A percentile compares a stretch with the other conserved stretches of the same genome.
Conservation (phyloP, 75 land plant species). For the Sequoia sempervirens region DNA sequence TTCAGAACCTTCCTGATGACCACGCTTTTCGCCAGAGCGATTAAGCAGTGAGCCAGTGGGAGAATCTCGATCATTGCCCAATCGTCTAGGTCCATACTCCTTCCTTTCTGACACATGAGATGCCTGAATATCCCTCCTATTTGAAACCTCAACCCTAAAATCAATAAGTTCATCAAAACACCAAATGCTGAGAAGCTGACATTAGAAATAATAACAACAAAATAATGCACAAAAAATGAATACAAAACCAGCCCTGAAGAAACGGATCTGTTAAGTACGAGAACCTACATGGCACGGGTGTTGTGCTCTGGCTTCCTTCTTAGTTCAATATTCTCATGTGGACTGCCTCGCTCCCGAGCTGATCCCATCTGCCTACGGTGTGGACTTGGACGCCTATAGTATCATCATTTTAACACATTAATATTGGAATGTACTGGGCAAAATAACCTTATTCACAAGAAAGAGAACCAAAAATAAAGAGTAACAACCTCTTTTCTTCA, state of each 20-base stretch:
- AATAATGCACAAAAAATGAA: neutral
- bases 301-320: constrained; percentile 14
- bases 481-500: constrained; percentile 25
- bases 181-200: neutral
- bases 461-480: neutral
- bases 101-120: neutral
- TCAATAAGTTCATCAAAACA: neutral
- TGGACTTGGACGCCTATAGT: constrained; percentile 9
- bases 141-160: neutral
- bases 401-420: neutral
- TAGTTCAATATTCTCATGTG: constrained; percentile 14
- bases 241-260: neutral
- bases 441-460: neutral
- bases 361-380: constrained; percentile 16
- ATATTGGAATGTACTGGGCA: neutral
- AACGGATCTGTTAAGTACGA: neutral
- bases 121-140: neutral
- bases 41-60: neutral
- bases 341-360: constrained; percentile 7
- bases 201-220: neutral
- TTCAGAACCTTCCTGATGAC: constrained; percentile 1
- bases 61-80: neutral
- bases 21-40: constrained; percentile 2
- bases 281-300: constrained; percentile 13
- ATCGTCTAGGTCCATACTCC: constrained; percentile 1